Evolutionary conservation across 2,329 filamentous ascomycete species (phyloP), one percentile per base, ranked within the genome.

Genomic region (Aureobasidium leucospermi): DNA sequence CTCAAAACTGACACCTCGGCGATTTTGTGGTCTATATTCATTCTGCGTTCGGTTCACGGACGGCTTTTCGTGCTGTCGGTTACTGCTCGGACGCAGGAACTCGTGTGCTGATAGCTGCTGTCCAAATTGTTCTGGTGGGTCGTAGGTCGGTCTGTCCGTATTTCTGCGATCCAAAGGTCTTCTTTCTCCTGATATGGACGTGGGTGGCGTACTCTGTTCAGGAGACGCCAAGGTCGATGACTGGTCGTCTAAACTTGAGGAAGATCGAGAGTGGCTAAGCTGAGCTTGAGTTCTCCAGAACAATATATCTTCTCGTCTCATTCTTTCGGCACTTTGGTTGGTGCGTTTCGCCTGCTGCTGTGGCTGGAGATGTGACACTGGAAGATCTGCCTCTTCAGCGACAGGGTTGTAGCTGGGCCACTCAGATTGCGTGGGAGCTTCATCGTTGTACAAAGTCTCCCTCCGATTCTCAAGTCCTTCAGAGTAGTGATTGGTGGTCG

Each of bases 221-320:
- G 32, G 52, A 2, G 52, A 56, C 19, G 52, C 52, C 6, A 56
- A 6, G 2, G 23, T 56, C 4, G 52, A 56, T 6, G 52, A 56
- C 19, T 56, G 52, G 13, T 56, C 41, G 16, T 56, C 52, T 9
- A 56, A 11, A n/a, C 16, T 56, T 16, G 41, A 56, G 7, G 31
- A 36, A 7, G 52, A 56, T n/a, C 41, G 39, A 3, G 52, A 56
- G 9, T 38, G 31, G 15, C 41, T 56, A 3, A 56, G 52, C 5
- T 56, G 52, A 6, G 52, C 19, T 11, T 56, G 39, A n/a, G 52
- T 46, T 13, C 52, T 29, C 52, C 52, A 56, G 19, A 56, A 56
- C 6, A 56, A 10, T 11, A 56, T 43, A 13, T 56, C 52, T 56
- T 56, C 52, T 38, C 52, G 29, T n/a, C 52, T 38, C 15, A 43